Base-by-base conservation (phyloP, 345 rosid genomes). In the Brassica nigra region DNA sequence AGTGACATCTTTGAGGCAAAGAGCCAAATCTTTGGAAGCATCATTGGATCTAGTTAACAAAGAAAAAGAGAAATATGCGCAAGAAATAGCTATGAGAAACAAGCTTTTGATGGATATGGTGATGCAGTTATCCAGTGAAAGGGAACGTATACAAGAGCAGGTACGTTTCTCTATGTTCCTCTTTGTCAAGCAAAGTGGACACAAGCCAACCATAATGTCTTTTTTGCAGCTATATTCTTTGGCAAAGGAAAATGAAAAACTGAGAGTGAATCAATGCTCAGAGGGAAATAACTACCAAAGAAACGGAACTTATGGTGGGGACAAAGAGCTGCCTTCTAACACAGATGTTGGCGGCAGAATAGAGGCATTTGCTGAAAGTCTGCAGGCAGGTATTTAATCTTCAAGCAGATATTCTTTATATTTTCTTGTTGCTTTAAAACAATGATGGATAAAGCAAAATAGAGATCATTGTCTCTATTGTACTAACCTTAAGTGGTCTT, bases 131-230 rank as follows among this genome's bases (percentile, higher is more conserved):
- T 86, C 95, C 20, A 77, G 68, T 16, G 93, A 92, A 84, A 87
- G 98, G 84, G 94, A 95, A 81, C 89, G 87, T 36, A 87, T 95
- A 62, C 89, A 90, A 74, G 89, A 89, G 71, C 93, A 92, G 97
- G 99, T 95, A 79, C 64, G 9, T 54, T 28, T 0, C 23, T 58
- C 23, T 36, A 80, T 29, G 39, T 29, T 49, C 29, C 28, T 54
- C 28, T 42, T 39, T 65, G 66, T 66, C 30, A 52, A 54, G 18
- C 5, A 75, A 54, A 69, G 71, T 5, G 59, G 62, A 68, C 59
- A 75, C 37, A 36, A 0, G 10, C 59, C 27, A 55, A 37, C 34
- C 63, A 9, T 63, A 39, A 52, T 61, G 18, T 86, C 12, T 74
- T 59, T 83, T 62, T 84, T 23, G 83, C 92, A 94, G 98, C 82